Base-by-base conservation (phyloP, 768 basidiomycete species). In the Leccinum boreale region DNA sequence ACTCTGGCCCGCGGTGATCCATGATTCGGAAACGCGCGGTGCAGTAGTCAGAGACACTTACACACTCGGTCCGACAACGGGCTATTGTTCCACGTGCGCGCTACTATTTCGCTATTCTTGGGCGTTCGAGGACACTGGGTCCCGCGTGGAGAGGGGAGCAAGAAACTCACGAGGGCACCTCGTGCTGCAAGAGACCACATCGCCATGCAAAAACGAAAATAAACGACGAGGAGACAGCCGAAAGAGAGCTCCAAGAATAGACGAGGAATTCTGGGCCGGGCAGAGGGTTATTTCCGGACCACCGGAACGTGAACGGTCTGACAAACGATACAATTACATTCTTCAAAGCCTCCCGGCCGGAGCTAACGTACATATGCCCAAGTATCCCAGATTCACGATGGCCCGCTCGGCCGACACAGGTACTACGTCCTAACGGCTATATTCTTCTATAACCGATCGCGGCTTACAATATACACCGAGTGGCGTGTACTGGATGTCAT, bases 381-480 rank as follows among this genome's bases (percentile, higher is more conserved):
- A n/a, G 47, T 26, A 53, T 54, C 52, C 61, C 46, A 56, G 42
- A 60, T 65, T 48, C 53, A 29, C 29, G 31, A 51, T 21, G 44
- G 4, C n/a, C 39, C 17, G 15, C 31, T 29, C 47, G 33, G 39
- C n/a, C 21, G 35, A 51, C 46, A 17, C 23, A 53, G 55, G 11
- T 26, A 6, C 59, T 62, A 63, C 53, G 24, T 50, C 42, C 39
- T 29, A 31, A 28, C 36, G 50, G 33, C 51, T 60, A 56, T 77
- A 79, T 62, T 78, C 76, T 46, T 80, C 74, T 51, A 82, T 81
- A 11, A 82, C 80, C 47, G 78, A 80, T 36, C 63, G 65, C 4
- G 81, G 81, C 62, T 75, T 70, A 17, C 63, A 63, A 57, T 78
- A 82, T 52, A 72, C 65, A 2, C 76, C 80, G 7, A 80, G 64